Base-by-base conservation (phyloP, 441 rosid species). In the Adansonia gregorii region DNA sequence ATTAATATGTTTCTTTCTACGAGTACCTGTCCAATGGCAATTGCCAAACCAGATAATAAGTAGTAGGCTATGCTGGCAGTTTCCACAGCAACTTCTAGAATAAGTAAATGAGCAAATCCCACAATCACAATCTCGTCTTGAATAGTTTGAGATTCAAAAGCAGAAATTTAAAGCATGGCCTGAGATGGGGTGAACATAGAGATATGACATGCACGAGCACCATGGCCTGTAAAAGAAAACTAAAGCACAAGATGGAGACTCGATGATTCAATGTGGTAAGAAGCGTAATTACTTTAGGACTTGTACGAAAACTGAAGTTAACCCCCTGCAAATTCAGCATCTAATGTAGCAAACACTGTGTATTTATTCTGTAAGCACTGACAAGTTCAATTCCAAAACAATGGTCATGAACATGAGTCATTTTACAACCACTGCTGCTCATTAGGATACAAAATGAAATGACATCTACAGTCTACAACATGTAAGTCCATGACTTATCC, bases 1-100 rank as follows among this genome's bases (percentile, higher is more conserved):
- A 48, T 73, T 74, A 8, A 52, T 64, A 11, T 27, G 65, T 77
- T 88, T 86, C 82, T 73, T 88, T 76, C 89, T 78, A 20, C 82
- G 84, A 31, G 27, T 56, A 68, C 85, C 91, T 88, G 87, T 59
- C 22, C 27, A 17, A 52, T 31, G 49, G 76, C 80, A 72, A 63
- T 10, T 66, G 59, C 52, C 77, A 81, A 72, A 39, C 54, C 63
- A 56, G 39, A 65, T 61, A 52, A 35, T 35, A 35, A 35, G 39
- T 35, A 0, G 39, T 35, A 41, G 19, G 46, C 74, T 35, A 59
- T 24, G 60, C 8, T 69, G 19, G 3, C 43, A 55, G 60, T 60
- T 52, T 52, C 63, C 46, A 10, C n/a, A 51, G 14, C 15, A 52
- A 52, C 48, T 70, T 51, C 3, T 8, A 8, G 1, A 49, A 69